These are phyloP conservation scores for Aspergillus bridgeri DNA, from an alignment of 495 filamentous ascomycete species.

Conservation along the genomic window DNA sequence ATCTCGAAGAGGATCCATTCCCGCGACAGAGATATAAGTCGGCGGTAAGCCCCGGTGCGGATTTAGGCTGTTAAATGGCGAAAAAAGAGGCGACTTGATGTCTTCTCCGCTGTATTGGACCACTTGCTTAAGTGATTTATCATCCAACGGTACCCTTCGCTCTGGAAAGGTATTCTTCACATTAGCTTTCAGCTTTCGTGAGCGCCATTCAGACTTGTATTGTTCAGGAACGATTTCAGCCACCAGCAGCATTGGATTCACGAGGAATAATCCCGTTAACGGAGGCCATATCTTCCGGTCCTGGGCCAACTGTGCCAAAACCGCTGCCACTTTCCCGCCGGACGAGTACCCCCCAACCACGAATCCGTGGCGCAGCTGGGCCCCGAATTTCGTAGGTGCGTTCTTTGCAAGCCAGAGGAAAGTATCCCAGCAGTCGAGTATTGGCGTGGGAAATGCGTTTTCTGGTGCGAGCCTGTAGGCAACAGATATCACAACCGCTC, in stretches of 20 bases:
- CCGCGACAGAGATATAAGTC: conserved; percentile 35
- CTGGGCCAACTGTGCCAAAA: conserved; percentile 3
- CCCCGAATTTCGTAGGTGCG: conserved; percentile 12
- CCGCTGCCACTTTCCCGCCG: conserved; percentile 12
- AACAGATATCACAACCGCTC: background rate
- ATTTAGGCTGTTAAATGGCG: conserved; percentile 5
- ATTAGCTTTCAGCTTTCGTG: conserved; percentile 3
- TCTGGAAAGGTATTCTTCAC: conserved; percentile 3
- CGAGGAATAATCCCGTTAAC: conserved; percentile 7
- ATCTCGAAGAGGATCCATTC: conserved; percentile 37
- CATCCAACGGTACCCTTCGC: background rate
- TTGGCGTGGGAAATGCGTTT: conserved; percentile 12
- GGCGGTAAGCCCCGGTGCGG: conserved; percentile 2
- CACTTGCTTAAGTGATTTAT: background rate
- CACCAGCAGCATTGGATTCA: background rate
- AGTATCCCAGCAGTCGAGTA: conserved; percentile 17
- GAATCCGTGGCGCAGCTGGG: conserved; percentile 12
- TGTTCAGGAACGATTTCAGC: conserved; percentile 5
- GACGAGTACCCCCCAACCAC: conserved; percentile 15
- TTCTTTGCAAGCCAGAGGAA: conserved; percentile 16
- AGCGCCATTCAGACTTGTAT: conserved; percentile 5
- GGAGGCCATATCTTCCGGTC: conserved; percentile 5
- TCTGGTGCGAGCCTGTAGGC: conserved; percentile 19
- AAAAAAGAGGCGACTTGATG: background rate
- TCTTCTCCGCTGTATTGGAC: background rate